A percentile compares a stretch with the other conserved stretches of the same genome.
phyloP scores from a whole-genome alignment of 768 basidiomycete species.

The Mycena floridula region DNA sequence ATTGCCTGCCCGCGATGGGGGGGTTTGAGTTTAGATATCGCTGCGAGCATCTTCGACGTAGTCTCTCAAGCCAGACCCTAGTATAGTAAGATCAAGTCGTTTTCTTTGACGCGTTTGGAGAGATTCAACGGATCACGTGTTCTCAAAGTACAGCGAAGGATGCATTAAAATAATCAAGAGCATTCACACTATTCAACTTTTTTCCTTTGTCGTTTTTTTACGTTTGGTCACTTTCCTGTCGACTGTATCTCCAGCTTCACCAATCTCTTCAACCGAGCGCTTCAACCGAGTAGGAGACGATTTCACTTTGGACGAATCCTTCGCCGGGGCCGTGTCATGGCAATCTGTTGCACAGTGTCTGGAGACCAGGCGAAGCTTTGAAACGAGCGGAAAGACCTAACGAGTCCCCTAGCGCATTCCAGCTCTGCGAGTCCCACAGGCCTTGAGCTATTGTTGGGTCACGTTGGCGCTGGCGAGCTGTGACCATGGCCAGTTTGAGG shows the following conservation, averaged over 20 bases:
- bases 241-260: constrained; percentile 16
- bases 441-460: not conserved
- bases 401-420: constrained; percentile 42
- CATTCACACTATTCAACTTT: constrained; percentile 42
- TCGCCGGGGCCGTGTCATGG: not conserved
- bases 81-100: too few species aligned
- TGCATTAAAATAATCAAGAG: too few species aligned
- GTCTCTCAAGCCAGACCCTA: too few species aligned
- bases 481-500: constrained; percentile 60
- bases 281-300: too few species aligned
- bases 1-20: not conserved
- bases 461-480: constrained; percentile 58
- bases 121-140: too few species aligned
- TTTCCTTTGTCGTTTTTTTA: constrained; percentile 36
- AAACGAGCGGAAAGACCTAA: constrained; percentile 61
- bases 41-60: too few species aligned
- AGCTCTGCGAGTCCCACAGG: constrained; percentile 54
- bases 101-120: too few species aligned
- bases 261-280: not conserved
- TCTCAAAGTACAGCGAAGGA: too few species aligned
- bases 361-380: constrained; percentile 56
- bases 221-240: constrained; percentile 14
- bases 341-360: constrained; percentile 62
- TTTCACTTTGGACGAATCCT: too few species aligned
- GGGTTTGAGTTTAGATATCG: too few species aligned